A percentile compares a stretch with the other conserved stretches of the same genome.
Conservation (phyloP, 495 filamentous ascomycete genomes). For the Penicillium taxi region DNA sequence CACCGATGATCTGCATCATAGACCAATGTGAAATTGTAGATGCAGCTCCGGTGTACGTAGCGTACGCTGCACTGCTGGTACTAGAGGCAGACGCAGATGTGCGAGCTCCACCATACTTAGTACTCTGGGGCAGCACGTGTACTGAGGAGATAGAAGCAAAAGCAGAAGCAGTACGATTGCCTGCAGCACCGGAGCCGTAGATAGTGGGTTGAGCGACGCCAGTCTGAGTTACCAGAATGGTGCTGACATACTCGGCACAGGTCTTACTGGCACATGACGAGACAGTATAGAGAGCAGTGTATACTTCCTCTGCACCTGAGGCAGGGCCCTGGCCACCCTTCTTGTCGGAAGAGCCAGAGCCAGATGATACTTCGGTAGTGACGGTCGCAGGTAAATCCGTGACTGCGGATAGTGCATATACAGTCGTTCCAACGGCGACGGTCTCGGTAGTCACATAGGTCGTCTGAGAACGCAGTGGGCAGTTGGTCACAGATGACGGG, state of each 20-base stretch:
- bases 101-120: not conserved
- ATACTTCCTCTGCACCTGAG: not conserved
- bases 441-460: slow-evolving; percentile 4
- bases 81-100: not conserved
- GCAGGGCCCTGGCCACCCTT: not conserved
- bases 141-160: slow-evolving; percentile 1
- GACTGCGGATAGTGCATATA: not conserved
- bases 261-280: slow-evolving; percentile 1
- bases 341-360: not conserved
- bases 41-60: slow-evolving; percentile 3
- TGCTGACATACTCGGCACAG: slow-evolving; percentile 2
- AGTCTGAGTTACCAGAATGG: slow-evolving; percentile 5
- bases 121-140: not conserved
- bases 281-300: slow-evolving; percentile 1
- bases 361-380: no score
- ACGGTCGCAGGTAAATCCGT: not conserved
- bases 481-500: slow-evolving; percentile 6
- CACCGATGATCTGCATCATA: no score
- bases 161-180: not conserved
- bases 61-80: slow-evolving; percentile 1
- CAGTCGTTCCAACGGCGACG: slow-evolving; percentile 4
- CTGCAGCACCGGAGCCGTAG: not conserved
- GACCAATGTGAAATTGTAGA: not conserved
- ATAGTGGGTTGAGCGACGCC: not conserved
- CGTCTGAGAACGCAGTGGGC: slow-evolving; percentile 5